Evolutionary conservation across 257 asterid species (phyloP).

Genomic region (Solanum lignicaule): DNA sequence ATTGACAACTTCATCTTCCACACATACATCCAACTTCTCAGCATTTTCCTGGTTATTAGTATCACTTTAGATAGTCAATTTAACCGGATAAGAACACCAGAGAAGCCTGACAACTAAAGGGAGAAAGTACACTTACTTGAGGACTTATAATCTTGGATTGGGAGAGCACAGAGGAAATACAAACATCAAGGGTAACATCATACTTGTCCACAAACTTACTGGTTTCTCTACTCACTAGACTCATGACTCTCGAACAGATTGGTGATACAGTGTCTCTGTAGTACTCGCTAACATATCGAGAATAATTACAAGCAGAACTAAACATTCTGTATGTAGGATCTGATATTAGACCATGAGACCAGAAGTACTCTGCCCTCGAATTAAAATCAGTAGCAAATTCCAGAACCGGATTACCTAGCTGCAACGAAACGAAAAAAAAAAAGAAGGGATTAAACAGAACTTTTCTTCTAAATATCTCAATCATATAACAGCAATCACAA

Average conservation of each 20-base stretch:
- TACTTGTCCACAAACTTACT: conserved; percentile 57
- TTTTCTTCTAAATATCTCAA: background rate
- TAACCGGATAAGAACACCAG: background rate
- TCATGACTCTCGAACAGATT: conserved; percentile 40
- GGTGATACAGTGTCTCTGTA: conserved; percentile 41
- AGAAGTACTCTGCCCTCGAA: conserved; percentile 58
- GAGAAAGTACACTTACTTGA: conserved; percentile 21
- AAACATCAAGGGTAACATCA: conserved; percentile 65
- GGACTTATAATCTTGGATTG: conserved; percentile 53
- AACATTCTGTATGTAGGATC: conserved; percentile 49
- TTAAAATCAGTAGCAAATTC: conserved; percentile 55
- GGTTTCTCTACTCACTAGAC: conserved; percentile 47
- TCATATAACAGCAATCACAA: background rate
- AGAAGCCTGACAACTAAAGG: background rate
- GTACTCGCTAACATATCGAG: conserved; percentile 51
- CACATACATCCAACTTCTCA: conserved; percentile 50
- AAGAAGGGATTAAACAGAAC: background rate
- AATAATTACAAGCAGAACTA: conserved; percentile 49
- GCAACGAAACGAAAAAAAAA: conserved; percentile 3
- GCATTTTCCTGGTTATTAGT: conserved; percentile 26
- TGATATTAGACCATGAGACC: conserved; percentile 78
- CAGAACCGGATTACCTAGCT: conserved; percentile 74
- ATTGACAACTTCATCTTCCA: conserved; percentile 47
- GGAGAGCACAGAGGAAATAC: conserved; percentile 53
- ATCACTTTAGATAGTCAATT: background rate